Percentiles rank a stretch among this genome's conserved stretches.
Conservation (phyloP, 2,329 filamentous ascomycete species). For the Raffaelea albimanens region DNA sequence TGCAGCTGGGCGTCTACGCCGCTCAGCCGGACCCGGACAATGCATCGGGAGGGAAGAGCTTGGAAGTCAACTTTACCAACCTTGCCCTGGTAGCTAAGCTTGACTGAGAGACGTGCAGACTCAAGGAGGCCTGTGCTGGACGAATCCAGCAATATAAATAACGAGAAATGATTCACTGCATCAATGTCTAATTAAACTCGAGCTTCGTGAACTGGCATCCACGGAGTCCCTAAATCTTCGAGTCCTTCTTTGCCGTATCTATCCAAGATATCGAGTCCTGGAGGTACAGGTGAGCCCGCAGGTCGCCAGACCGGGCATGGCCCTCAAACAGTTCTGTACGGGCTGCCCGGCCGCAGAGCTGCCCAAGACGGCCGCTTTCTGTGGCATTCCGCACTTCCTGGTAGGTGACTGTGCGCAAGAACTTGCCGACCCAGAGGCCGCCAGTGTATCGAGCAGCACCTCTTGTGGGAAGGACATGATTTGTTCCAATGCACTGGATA, state of each 20-base stretch:
- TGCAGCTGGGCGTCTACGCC: slow-evolving; percentile 8
- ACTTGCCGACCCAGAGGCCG: slow-evolving; percentile 47
- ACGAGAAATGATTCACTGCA: no score
- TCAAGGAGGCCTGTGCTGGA: no score
- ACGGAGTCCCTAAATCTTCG: not conserved
- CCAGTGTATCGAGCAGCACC: slow-evolving; percentile 39
- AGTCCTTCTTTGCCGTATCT: slow-evolving; percentile 15
- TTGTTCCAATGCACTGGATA: slow-evolving; percentile 41
- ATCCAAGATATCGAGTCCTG: slow-evolving; percentile 34
- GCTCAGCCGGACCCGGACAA: slow-evolving; percentile 11
- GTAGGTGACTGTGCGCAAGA: slow-evolving; percentile 40
- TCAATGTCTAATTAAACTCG: no score
- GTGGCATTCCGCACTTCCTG: slow-evolving; percentile 34
- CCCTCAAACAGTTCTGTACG: slow-evolving; percentile 43
- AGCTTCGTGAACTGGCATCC: no score
- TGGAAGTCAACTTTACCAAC: not conserved
- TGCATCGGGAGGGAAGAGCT: slow-evolving; percentile 1
- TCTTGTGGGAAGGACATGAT: slow-evolving; percentile 42
- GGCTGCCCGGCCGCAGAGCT: slow-evolving; percentile 37
- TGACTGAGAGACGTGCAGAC: no score
- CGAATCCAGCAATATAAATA: no score
- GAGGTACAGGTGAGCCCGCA: slow-evolving; percentile 33
- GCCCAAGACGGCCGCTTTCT: slow-evolving; percentile 36
- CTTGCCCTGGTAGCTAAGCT: no score
- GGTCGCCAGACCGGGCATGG: slow-evolving; percentile 40